Evolutionary conservation across 179 eudicot genomes (phyloP).

Genomic region (Nepenthes alata): DNA sequence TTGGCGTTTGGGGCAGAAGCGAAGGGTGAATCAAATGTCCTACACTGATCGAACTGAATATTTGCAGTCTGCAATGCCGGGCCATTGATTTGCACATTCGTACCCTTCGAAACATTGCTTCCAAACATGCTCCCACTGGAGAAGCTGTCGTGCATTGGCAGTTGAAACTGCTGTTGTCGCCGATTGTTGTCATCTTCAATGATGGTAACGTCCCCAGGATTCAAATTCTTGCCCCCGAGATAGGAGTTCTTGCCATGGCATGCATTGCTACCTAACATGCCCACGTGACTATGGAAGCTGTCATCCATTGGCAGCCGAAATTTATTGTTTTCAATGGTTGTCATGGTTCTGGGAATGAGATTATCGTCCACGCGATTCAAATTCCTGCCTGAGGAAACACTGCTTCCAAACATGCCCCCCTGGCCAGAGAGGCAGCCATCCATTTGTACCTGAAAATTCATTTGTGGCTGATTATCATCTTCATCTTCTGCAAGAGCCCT

Average conservation of each 20-base stretch:
- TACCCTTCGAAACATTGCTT: no score
- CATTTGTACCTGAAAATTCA: conserved; percentile 5
- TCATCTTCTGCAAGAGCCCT: conserved; percentile 2
- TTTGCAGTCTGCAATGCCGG: conserved; percentile 11
- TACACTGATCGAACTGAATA: conserved; percentile 19
- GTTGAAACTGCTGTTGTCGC: no score
- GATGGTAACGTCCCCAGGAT: neutral
- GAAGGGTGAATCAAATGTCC: conserved; percentile 18
- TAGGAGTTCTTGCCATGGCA: conserved; percentile 4
- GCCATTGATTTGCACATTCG: neutral
- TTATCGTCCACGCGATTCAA: no score
- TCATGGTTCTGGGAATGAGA: no score
- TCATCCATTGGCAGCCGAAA: no score
- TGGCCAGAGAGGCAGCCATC: conserved; percentile 10
- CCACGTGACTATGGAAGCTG: no score
- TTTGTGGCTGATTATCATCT: conserved; percentile 4
- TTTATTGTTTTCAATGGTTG: no score
- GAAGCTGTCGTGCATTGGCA: no score
- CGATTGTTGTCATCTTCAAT: neutral
- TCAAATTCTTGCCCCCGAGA: no score
- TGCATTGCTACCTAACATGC: conserved; percentile 4
- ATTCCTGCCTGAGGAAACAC: no score
- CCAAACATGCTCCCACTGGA: neutral
- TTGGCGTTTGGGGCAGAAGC: neutral
- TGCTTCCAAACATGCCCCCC: conserved; percentile 14